Conservation (phyloP, 345 rosid genomes). For the Cochlearia excelsa region DNA sequence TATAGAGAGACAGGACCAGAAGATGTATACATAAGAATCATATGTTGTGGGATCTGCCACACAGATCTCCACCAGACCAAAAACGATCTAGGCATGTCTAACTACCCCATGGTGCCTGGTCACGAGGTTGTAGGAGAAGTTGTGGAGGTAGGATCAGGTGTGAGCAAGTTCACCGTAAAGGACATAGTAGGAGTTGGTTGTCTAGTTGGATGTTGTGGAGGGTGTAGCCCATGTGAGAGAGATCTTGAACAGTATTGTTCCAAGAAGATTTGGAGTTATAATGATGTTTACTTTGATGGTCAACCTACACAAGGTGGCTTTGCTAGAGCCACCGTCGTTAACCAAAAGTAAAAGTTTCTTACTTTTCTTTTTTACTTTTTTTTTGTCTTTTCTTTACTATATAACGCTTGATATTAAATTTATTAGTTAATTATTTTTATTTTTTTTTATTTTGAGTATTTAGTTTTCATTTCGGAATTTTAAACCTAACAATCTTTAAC, state of each 20-base stretch:
- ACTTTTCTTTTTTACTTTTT: background rate
- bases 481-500: too few relatives aligned
- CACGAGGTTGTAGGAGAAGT: conserved; percentile 84
- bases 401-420: too few relatives aligned
- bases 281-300: conserved; percentile 51
- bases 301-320: conserved; percentile 57
- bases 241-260: conserved; percentile 60
- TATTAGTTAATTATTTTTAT: too few relatives aligned
- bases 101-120: conserved; percentile 81
- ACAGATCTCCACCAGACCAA: conserved; percentile 68
- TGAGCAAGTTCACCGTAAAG: conserved; percentile 46
- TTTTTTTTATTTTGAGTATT: too few relatives aligned
- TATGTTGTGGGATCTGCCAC: conserved; percentile 71
- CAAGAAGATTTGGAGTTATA: conserved; percentile 56
- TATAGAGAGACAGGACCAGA: conserved; percentile 68
- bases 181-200: conserved; percentile 65
- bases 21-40: conserved; percentile 59
- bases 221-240: conserved; percentile 46
- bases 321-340: conserved; percentile 47
- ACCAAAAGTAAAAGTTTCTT: conserved; percentile 48
- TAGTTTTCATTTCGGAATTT: too few relatives aligned
- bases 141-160: conserved; percentile 59
- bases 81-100: conserved; percentile 58
- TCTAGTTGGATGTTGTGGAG: conserved; percentile 54
- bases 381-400: background rate